Evolutionary conservation across 148 eudicot genomes (phyloP), one percentile per base, ranked within the genome.

Genomic region (Rheum nobile): DNA sequence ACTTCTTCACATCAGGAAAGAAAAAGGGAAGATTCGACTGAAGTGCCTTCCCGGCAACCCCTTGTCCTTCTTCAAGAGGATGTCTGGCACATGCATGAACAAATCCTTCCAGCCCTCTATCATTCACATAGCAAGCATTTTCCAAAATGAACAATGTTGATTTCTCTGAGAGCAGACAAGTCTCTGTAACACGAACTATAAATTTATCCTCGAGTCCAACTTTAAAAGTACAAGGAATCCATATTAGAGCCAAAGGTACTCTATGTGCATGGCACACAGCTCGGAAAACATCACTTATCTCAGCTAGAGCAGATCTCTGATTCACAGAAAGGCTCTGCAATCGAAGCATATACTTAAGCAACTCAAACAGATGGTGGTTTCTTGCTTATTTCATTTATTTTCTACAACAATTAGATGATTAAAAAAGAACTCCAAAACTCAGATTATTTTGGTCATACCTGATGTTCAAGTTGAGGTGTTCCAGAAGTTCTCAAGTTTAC

Each of bases 171-270:
- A 55, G 70, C 72, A 73, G 38, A 50, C n/a, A 26, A 19, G 26
- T 50, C 21, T 85, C 91, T 78, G 76, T 76, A 6, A 75, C 79
- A 44, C 82, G 84, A 28, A 88, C 65, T 3, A 77, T 76, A 14
- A 72, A 73, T 42, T 85, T 82, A 13, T 82, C 88, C 37, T 78
- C 85, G 75, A 48, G 82, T 76, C 74, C 83, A 73, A 78, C 84
- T 32, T 42, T 77, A 55, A 75, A 84, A 72, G 81, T 85, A 82
- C 96, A 91, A 16, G 97, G 93, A 50, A 94, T 88, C 98, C 98
- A 94, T 65, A 96, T 88, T 34, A 91, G 86, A 73, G 98, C 97
- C 82, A 94, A 85, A 8, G 98, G 98, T 67, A 94, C 82, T 54
- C 85, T 79, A 82, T 94, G 97, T 24, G 98, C 91, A 79, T 94